Conservation (phyloP, 2,329 filamentous ascomycete genomes). For the Scopulariopsis brevicaulis region DNA sequence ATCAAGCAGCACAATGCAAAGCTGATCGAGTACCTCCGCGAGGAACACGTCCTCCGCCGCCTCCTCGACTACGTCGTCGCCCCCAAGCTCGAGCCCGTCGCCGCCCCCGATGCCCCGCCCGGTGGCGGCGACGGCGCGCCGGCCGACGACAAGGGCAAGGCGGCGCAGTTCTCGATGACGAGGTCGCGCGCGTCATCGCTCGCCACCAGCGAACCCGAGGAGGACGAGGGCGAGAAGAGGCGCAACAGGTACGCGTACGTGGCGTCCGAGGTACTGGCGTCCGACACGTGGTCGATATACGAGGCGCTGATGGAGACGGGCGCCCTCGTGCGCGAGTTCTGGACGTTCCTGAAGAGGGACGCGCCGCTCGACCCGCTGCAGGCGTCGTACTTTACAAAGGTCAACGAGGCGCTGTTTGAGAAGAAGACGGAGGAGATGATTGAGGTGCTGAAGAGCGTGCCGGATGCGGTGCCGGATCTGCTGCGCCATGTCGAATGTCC, state of each 20-base stretch:
- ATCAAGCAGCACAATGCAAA: constrained; percentile 97
- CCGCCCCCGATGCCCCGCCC: constrained; percentile 29
- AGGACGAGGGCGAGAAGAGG: constrained; percentile 78
- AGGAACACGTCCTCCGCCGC: constrained; percentile 72
- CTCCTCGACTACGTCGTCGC: constrained; percentile 88
- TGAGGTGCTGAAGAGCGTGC: constrained; percentile 72
- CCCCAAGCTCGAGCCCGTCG: constrained; percentile 51
- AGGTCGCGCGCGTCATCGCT: constrained; percentile 42
- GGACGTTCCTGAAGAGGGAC: constrained; percentile 77
- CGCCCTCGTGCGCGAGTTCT: constrained; percentile 70
- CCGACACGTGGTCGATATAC: constrained; percentile 93
- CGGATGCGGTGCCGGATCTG: constrained; percentile 73
- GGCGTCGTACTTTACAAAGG: constrained; percentile 96
- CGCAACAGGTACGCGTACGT: constrained; percentile 91
- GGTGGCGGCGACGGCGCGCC: constrained; percentile 40
- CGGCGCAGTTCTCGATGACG: constrained; percentile 30
- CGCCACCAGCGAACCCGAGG: constrained; percentile 34
- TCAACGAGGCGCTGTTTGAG: constrained; percentile 94
- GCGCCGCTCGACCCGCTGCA: constrained; percentile 84
- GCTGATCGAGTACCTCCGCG: constrained; percentile 88
- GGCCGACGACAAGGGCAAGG: constrained; percentile 30
- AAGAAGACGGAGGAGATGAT: constrained; percentile 98
- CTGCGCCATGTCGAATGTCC: constrained; percentile 92
- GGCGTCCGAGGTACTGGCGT: constrained; percentile 84
- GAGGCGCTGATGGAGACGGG: constrained; percentile 85